A percentile compares a stretch with the other conserved stretches of the same genome.
phyloP scores from a whole-genome alignment of 257 asterid genomes.

The Striga asiatica region DNA sequence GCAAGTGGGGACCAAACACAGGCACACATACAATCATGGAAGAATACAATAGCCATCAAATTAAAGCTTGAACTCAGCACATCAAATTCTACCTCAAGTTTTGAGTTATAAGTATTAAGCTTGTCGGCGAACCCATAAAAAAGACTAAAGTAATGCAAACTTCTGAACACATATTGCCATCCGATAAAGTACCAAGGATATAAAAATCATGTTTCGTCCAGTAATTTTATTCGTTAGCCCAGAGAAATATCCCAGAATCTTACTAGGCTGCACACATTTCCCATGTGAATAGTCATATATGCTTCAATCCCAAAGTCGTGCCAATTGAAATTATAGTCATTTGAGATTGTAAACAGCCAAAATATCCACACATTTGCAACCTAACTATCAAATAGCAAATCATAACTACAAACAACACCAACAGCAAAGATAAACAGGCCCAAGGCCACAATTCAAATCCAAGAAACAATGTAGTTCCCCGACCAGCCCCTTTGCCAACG shows the following conservation, averaged over 20 bases:
- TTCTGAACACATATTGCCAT: not conserved
- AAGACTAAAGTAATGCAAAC: not conserved
- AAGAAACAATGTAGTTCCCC: too few species aligned
- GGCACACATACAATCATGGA: not conserved
- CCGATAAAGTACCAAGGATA: not conserved
- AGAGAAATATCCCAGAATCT: too few species aligned
- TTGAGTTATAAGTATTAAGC: not conserved
- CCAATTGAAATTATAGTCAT: not conserved
- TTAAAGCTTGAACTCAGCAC: not conserved
- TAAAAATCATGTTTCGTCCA: not conserved
- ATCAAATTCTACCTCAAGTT: not conserved
- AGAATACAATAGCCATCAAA: not conserved
- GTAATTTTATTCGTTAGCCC: not conserved
- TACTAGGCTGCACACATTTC: not conserved
- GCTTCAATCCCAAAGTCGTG: not conserved
- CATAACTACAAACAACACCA: not conserved
- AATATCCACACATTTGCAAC: not conserved
- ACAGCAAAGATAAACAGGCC: not conserved
- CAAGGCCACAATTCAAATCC: too few species aligned
- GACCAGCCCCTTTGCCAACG: too few species aligned
- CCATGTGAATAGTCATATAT: not conserved
- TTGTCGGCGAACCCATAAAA: not conserved
- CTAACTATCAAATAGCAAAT: not conserved
- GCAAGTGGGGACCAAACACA: too few species aligned
- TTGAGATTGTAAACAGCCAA: not conserved